Evolutionary conservation across 2,329 filamentous ascomycete genomes (phyloP).

Genomic region (Sporothrix schenckii): DNA sequence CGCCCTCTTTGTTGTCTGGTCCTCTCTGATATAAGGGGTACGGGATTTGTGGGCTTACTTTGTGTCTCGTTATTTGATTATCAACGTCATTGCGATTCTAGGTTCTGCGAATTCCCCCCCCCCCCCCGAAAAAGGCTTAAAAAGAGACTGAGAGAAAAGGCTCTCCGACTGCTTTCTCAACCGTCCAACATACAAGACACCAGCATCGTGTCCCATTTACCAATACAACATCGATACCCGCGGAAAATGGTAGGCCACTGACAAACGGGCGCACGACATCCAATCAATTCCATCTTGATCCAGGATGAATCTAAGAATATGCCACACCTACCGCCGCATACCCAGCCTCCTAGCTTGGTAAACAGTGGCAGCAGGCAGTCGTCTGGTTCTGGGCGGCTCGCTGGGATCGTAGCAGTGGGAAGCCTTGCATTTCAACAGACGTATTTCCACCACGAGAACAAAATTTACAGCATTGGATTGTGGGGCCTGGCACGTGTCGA

Average conservation of each 20-base stretch:
- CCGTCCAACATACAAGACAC: too few relatives aligned
- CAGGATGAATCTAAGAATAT: not conserved
- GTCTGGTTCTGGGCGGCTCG: not conserved
- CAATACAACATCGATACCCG: not conserved
- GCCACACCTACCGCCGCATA: not conserved
- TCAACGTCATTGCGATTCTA: too few relatives aligned
- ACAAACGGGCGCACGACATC: slow-evolving; percentile 9
- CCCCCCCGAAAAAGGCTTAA: too few relatives aligned
- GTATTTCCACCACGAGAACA: not conserved
- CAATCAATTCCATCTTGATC: slow-evolving; percentile 6
- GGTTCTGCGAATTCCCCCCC: too few relatives aligned
- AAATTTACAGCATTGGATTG: not conserved
- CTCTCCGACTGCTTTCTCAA: not conserved
- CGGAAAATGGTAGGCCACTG: not conserved
- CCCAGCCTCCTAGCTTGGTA: not conserved
- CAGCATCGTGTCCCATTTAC: not conserved
- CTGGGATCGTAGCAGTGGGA: not conserved
- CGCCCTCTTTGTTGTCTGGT: too few relatives aligned
- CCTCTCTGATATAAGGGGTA: too few relatives aligned
- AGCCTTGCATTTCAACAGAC: not conserved
- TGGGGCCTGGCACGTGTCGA: not conserved
- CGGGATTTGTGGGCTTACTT: too few relatives aligned
- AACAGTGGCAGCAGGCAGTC: not conserved
- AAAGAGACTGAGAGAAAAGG: too few relatives aligned
- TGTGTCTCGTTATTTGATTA: too few relatives aligned